Percentiles rank a stretch among this genome's conserved stretches.
Evolutionary conservation across 106 monocot genomes (phyloP).

Genomic region (Chionographis japonica): DNA sequence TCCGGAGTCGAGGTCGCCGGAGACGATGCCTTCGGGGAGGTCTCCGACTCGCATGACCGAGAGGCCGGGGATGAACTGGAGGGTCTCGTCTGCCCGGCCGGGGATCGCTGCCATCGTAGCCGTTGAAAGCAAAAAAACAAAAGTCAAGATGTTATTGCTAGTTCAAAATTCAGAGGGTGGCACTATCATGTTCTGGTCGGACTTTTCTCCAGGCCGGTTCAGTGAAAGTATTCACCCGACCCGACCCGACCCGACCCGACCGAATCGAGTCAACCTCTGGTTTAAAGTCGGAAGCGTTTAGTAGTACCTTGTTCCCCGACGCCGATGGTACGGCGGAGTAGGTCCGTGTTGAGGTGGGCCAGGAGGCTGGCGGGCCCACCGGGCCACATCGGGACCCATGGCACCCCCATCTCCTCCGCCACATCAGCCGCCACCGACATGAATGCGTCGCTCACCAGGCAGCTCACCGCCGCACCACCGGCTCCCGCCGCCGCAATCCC

Average conservation of each 20-base stretch:
- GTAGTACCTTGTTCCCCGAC: slow-evolving; percentile 16
- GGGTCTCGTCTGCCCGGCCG: slow-evolving; percentile 17
- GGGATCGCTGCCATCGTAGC: background rate
- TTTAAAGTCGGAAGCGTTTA: no score
- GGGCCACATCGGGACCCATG: slow-evolving; percentile 46
- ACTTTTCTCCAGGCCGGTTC: no score
- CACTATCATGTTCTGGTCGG: no score
- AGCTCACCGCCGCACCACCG: slow-evolving; percentile 14
- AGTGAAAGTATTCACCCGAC: no score
- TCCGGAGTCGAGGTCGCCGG: slow-evolving; percentile 19
- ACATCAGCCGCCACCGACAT: slow-evolving; percentile 36
- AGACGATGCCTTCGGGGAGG: slow-evolving; percentile 54
- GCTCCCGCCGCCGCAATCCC: slow-evolving; percentile 22
- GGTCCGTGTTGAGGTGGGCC: slow-evolving; percentile 35
- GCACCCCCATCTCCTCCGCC: slow-evolving; percentile 42
- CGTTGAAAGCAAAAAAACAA: background rate
- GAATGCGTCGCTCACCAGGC: slow-evolving; percentile 55
- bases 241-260: no score
- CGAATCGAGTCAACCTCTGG: no score
- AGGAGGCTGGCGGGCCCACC: slow-evolving; percentile 16
- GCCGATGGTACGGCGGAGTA: slow-evolving; percentile 29
- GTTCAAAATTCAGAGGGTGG: no score
- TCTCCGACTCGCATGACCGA: slow-evolving; percentile 39
- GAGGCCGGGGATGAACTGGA: slow-evolving; percentile 50
- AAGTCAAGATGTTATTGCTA: no score